Base-by-base conservation (phyloP, 2,329 filamentous ascomycete species). In the Bipolaris oryzae region DNA sequence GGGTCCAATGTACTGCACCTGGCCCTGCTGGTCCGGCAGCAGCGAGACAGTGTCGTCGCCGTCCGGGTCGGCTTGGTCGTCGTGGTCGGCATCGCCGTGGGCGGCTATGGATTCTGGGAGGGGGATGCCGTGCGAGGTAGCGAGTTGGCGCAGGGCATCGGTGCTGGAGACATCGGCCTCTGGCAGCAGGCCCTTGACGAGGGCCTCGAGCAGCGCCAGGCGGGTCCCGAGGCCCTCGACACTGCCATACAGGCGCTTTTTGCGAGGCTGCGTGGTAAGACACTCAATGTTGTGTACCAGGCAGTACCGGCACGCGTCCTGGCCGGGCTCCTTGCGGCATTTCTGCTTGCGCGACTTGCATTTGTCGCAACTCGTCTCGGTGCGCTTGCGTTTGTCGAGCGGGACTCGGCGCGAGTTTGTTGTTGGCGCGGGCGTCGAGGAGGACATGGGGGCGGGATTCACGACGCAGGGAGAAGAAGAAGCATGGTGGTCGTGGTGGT, bases 321-420 rank as follows among this genome's bases (percentile, higher is more conserved):
- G 71, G 21, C 74, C 76, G 5, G 73, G 66, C 53, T 74, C 70
- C 28, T 75, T 74, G 53, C 76, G 68, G 67, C 79, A 81, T 64
- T 80, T 80, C 56, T 80, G 78, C 64, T 80, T 80, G 43, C 78
- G 70, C 55, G 74, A 76, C 69, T 80, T 80, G 74, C 78, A 80
- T 56, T 78, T 78, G 68, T 81, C 79, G 68, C 79, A 81, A 50
- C 72, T 76, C 15, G 76, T 77, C 60, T 80, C 79, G 48, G 79
- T 79, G 21, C 78, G 72, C 60, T 80, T 79, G 41, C 79, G 73
- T 63, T 79, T 78, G 53, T 79, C 77, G 43, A 76, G 71, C 5
- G 79, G 79, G 11, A 80, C 77, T 53, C 73, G 65, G 57, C 73
- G 73, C 48, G 72, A 73, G 55, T 54, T 74, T 67, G 33, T 42